These are phyloP conservation scores for Kickxella alabastrina DNA, from an alignment of 192 early-diverging fungal genomes.

Conservation along the genomic window DNA sequence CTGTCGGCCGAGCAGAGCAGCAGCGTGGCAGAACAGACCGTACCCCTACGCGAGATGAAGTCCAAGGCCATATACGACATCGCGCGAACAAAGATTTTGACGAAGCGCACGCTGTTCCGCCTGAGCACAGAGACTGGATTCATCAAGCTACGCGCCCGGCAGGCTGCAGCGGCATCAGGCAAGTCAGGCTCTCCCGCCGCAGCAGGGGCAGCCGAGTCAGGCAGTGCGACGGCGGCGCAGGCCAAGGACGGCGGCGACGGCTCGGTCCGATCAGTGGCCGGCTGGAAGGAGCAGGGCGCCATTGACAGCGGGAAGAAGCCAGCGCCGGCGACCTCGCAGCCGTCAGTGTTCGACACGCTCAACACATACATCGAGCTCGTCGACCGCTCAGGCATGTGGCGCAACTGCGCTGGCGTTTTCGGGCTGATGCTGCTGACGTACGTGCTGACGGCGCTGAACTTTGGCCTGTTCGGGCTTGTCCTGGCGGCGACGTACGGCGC, in stretches of 20 bases:
- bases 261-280: constrained; percentile 22
- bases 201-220: neutral
- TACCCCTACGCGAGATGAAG: constrained; percentile 13
- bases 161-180: constrained; percentile 2
- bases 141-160: constrained; percentile 37
- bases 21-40: no score
- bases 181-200: neutral
- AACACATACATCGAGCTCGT: constrained; percentile 45
- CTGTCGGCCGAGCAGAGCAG: no score
- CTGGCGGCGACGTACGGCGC: constrained; percentile 44
- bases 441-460: constrained; percentile 41
- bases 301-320: constrained; percentile 49
- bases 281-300: constrained; percentile 51
- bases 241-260: constrained; percentile 1
- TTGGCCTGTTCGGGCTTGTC: constrained; percentile 49
- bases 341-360: constrained; percentile 39
- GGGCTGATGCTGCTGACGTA: constrained; percentile 50
- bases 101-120: constrained; percentile 33
- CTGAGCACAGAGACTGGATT: constrained; percentile 47
- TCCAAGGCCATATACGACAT: constrained; percentile 48
- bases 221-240: neutral
- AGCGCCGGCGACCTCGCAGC: constrained; percentile 23
- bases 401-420: constrained; percentile 54
- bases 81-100: constrained; percentile 41
- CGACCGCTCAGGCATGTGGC: constrained; percentile 50